Evolutionary conservation across 2,329 filamentous ascomycete genomes (phyloP), one percentile per base, ranked within the genome.

Genomic region (Trichoderma asperellum): DNA sequence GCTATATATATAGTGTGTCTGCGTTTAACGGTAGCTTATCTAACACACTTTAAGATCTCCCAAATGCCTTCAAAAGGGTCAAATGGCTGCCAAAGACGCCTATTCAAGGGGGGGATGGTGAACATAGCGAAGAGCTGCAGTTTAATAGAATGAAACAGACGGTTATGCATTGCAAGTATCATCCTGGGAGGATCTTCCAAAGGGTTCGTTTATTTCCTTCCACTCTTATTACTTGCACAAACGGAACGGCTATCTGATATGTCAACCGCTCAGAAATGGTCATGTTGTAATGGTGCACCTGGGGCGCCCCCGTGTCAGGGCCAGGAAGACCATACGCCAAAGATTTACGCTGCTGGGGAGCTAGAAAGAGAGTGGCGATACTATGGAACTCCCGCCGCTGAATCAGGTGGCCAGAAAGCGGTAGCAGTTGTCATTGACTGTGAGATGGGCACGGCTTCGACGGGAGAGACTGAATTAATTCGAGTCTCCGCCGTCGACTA

Each of bases 401-500:
- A 55, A 7, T 12, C 60, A 2, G 47, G 43, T 43, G 52, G 4
- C 29, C 40, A 7, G 55, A 70, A 62, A 16, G 71, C 72, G 18
- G 70, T 49, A 56, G 78, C 74, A 2, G 81, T 88, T 3, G 84
- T 82, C 0, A 76, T 88, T 4, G 85, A 87, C 70, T 88, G 86
- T 71, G 86, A 88, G 71, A 87, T 88, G 84, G 85, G 86, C 18
- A 81, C 78, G 0, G 77, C 82, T 1, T 72, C 73, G 10, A 76
- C 76, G 5, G 81, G 82, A 7, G 84, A 87, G 11, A 75, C 77
- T 0, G 85, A 87, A 70, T 76, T 88, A 8, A 86, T 88, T 69
- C 84, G 85, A 4, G 53, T 88, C 1, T 83, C 83, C 0, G 73
- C 82, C 2, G 73, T 88, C 32, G 86, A 87, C 73, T 86, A 84